Conservation (phyloP, 2,329 filamentous ascomycete genomes). For the Epichloe hybrida region DNA sequence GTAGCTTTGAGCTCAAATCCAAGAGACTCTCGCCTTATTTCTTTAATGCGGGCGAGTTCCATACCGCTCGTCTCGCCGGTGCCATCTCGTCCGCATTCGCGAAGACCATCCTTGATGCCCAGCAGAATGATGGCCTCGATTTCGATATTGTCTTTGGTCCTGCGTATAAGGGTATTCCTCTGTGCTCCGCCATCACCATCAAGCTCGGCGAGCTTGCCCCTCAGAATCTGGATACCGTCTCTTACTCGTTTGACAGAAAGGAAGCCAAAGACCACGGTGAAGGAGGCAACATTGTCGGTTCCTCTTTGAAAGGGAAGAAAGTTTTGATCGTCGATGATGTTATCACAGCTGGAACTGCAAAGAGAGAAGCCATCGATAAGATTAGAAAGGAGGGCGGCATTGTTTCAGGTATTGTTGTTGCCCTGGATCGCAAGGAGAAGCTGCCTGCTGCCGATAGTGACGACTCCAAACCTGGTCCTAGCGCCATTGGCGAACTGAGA, state of each 20-base stretch:
- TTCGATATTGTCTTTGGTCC: constrained; percentile 88
- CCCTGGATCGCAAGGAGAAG: constrained; percentile 78
- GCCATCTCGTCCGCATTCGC: constrained; percentile 77
- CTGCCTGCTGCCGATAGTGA: constrained; percentile 51
- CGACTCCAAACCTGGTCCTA: constrained; percentile 55
- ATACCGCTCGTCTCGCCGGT: constrained; percentile 62
- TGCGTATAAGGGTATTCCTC: constrained; percentile 92
- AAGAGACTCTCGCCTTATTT: constrained; percentile 89
- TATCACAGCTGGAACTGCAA: constrained; percentile 87
- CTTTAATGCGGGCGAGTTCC: constrained; percentile 91
- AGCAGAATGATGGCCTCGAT: constrained; percentile 29
- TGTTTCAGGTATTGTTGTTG: constrained; percentile 77
- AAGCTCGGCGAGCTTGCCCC: constrained; percentile 61
- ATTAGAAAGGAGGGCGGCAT: constrained; percentile 75
- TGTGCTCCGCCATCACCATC: constrained; percentile 65
- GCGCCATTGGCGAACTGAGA: constrained; percentile 74
- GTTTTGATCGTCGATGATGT: constrained; percentile 93
- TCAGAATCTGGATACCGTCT: constrained; percentile 51
- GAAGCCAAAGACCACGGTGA: constrained; percentile 95
- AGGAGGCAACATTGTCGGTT: constrained; percentile 84
- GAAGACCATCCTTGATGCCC: constrained; percentile 40
- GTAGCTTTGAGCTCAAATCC: constrained; percentile 82
- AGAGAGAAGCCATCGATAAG: constrained; percentile 82
- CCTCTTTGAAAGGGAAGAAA: constrained; percentile 68
- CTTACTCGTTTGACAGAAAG: constrained; percentile 90